A percentile compares a stretch with the other conserved stretches of the same genome.
These are phyloP conservation scores for Malassezia sp. DNA, from an alignment of 1,284 basidiomycete genomes.

Conservation along the genomic window DNA sequence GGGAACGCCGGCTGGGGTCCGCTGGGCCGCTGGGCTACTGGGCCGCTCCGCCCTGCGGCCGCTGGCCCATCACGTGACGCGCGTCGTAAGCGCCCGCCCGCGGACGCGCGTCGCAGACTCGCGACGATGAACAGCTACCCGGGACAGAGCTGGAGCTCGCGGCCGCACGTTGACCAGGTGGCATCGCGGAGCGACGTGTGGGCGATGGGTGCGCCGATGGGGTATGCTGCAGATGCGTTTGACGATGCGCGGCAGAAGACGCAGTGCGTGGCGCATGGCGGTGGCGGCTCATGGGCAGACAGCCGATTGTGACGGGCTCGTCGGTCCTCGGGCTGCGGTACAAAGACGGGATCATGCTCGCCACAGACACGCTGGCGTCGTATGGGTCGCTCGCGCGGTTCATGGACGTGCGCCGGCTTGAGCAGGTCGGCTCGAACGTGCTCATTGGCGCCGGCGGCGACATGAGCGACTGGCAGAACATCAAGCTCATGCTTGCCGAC, in stretches of 20 bases:
- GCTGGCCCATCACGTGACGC: slow-evolving; percentile 6
- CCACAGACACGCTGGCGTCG: slow-evolving; percentile 94
- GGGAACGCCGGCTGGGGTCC: too few species aligned
- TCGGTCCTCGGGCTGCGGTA: slow-evolving; percentile 86
- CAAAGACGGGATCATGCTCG: slow-evolving; percentile 95
- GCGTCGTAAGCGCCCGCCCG: slow-evolving; percentile 13
- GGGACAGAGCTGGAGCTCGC: slow-evolving; percentile 16
- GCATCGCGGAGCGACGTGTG: slow-evolving; percentile 1
- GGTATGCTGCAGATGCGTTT: slow-evolving; percentile 9
- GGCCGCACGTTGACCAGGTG: slow-evolving; percentile 8
- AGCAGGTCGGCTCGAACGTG: slow-evolving; percentile 65
- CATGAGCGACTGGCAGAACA: slow-evolving; percentile 94
- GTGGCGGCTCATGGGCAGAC: slow-evolving; percentile 37
- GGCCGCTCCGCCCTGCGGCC: not conserved
- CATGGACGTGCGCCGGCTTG: slow-evolving; percentile 82
- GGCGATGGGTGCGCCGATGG: slow-evolving; percentile 1
- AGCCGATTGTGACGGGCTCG: slow-evolving; percentile 92
- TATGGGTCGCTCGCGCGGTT: slow-evolving; percentile 95
- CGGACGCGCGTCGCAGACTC: not conserved
- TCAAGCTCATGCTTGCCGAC: slow-evolving; percentile 56
- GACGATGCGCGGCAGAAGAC: slow-evolving; percentile 16
- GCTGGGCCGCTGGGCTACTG: too few species aligned
- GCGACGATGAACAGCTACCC: slow-evolving; percentile 9
- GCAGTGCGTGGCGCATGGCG: slow-evolving; percentile 4
- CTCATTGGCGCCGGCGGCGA: slow-evolving; percentile 87